A percentile compares a stretch with the other conserved stretches of the same genome.
Conservation (phyloP, 2,329 filamentous ascomycete genomes). For the Alternaria sp. region DNA sequence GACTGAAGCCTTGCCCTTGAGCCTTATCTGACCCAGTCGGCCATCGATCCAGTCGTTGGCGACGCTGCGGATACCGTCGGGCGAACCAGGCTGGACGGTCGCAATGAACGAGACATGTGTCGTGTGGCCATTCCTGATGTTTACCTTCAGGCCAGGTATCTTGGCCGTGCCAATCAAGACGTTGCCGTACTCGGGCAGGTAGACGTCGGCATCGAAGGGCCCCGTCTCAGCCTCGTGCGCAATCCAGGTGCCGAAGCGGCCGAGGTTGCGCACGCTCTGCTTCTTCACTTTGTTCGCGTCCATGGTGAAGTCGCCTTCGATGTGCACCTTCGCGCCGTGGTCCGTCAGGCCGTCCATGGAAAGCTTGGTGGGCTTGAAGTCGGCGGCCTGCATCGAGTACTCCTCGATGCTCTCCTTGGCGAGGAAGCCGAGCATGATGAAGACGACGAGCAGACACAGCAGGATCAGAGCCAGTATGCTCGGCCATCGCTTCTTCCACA, state of each 20-base stretch:
- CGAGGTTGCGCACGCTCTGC: constrained; percentile 74
- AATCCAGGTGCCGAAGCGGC: constrained; percentile 79
- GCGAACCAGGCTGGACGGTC: constrained; percentile 76
- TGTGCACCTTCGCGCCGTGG: constrained; percentile 76
- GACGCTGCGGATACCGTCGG: constrained; percentile 77
- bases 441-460: constrained; percentile 67
- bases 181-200: constrained; percentile 82
- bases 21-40: constrained; percentile 70
- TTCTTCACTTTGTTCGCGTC: constrained; percentile 78
- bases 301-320: constrained; percentile 82
- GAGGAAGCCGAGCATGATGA: constrained; percentile 84
- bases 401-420: constrained; percentile 80
- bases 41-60: constrained; percentile 90
- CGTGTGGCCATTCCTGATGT: constrained; percentile 76
- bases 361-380: constrained; percentile 82
- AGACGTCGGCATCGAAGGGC: constrained; percentile 74
- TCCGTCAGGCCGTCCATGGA: constrained; percentile 85
- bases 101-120: constrained; percentile 81
- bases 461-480: constrained; percentile 75
- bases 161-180: constrained; percentile 77
- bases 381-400: constrained; percentile 82
- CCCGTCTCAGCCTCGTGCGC: constrained; percentile 77
- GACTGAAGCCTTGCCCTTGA: constrained; percentile 76
- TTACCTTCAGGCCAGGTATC: constrained; percentile 76
- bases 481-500: constrained; percentile 69